Percentiles rank a stretch among this genome's conserved stretches.
Evolutionary conservation across 495 filamentous ascomycete species (phyloP).

Genomic region (Aspergillus leporis): DNA sequence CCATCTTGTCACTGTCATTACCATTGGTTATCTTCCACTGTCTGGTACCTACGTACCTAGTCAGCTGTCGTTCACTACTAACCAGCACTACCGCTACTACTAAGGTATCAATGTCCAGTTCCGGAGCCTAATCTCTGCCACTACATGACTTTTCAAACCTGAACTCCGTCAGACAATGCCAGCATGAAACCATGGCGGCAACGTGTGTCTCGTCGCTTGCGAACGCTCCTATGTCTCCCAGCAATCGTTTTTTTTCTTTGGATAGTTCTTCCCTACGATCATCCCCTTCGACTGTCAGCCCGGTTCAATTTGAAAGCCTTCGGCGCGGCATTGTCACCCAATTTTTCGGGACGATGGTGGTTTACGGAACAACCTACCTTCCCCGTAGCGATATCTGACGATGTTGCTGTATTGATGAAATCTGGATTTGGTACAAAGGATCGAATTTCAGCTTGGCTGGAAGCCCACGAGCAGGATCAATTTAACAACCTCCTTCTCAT

Average conservation of each 20-base stretch:
- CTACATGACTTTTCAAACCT: neutral
- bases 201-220: neutral
- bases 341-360: conserved; percentile 3
- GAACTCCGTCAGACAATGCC: neutral
- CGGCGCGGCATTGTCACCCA: neutral
- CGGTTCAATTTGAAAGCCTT: conserved; percentile 4
- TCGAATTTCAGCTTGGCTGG: conserved; percentile 6
- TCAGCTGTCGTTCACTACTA: neutral
- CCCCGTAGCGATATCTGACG: neutral
- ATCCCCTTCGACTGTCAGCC: neutral
- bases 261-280: conserved; percentile 4
- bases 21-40: neutral
- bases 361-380: neutral
- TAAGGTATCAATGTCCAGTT: neutral
- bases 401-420: conserved; percentile 9
- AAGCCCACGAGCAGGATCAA: conserved; percentile 5
- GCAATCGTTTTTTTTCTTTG: neutral
- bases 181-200: conserved; percentile 2
- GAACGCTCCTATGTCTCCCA: neutral
- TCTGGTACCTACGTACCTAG: neutral
- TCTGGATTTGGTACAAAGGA: conserved; percentile 6
- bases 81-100: too few relatives aligned
- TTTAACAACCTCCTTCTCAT: conserved; percentile 6
- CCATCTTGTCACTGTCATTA: neutral
- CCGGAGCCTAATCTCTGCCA: neutral